Base-by-base conservation (phyloP, 345 rosid species). In the Gossypium ekmanianum region DNA sequence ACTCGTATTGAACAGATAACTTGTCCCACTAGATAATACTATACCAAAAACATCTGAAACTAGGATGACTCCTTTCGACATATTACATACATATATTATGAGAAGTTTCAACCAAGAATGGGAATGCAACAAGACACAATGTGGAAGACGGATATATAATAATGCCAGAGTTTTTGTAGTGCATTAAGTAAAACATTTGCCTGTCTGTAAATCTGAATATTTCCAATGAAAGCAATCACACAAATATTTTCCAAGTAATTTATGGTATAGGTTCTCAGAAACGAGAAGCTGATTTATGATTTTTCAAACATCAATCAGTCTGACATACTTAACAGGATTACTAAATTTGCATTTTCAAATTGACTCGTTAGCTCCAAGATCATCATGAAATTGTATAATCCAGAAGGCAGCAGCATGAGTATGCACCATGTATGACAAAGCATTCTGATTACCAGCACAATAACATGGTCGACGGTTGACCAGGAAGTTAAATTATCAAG, bases 231-330 rank as follows among this genome's bases (percentile, higher is more conserved):
- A 68, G 72, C 54, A 47, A 22, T n/a, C 56, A 45, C 27, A 7
- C 2, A 7, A 68, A 68, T 45, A 2, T 17, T 12, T 68, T 68
- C 39, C 39, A 2, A 47, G 69, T 64, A 41, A 41, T 39, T 63
- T 63, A 11, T 41, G 24, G 48, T 17, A 14, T 39, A 63, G 24
- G 17, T 2, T 39, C n/a, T 41, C 69, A 64, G 1, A 64, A 64
- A 64, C 18, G 8, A 64, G 14, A 64, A 41, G 51, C 11, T 64
- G 51, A 10, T 64, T 3, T 34, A 68, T 47, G 41, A 45, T 47
- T 68, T 13, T 68, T 34, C 52, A 41, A 64, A 41, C 69, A 64
- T 64, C 69, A 9, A 64, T 18, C n/a, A 45, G 39, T 67, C 55
- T 67, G 5, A 22, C 63, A 56, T 7, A 41, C 14, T n/a, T 39